Base-by-base conservation (phyloP, 371 early-diverging fungal species). In the Circinella minor region DNA sequence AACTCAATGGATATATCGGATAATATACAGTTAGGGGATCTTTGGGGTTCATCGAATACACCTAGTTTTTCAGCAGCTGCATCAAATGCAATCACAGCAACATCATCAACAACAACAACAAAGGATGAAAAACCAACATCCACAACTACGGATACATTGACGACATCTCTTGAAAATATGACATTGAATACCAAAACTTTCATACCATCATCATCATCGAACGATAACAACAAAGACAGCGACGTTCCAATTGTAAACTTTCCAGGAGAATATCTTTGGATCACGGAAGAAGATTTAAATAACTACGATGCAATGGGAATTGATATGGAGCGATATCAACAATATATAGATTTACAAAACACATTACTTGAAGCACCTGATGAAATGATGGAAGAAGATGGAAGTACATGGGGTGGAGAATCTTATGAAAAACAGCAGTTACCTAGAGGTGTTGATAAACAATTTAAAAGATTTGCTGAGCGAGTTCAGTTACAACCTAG, bases 401-500 rank as follows among this genome's bases (percentile, higher is more conserved):
- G 43, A 43, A 1, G 27, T 27, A 81, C 79, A 17, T 96, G 96
- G 95, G 80, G 80, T 10, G 93, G 91, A 18, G 97, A 97, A 63
- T 74, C 80, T 0, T 97, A 96, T 74, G 97, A 97, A 77, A 92
- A 90, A 55, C 78, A 89, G 11, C 60, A 75, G 7, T 78, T 92
- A 11, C 93, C 93, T 27, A 80, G 85, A 60, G 94, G 94, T 17
- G 87, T 89, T 36, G 94, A 93, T 70, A 91, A 91, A 61, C 88
- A 91, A 1, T 93, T 97, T 73, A 88, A 92, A 63, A 84, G 84
- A 62, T 97, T 97, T 70, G 85, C 89, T 20, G 88, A 90, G 37
- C 77, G 88, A 3, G 91, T 93, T 2, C 86, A 86, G 27, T 82
- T 82, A 67, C 90, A 90, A 69, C 95, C 98, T 0, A 90, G 90